phyloP scores from a whole-genome alignment of 306 rosid genomes.

The Cucurbita moschata region DNA sequence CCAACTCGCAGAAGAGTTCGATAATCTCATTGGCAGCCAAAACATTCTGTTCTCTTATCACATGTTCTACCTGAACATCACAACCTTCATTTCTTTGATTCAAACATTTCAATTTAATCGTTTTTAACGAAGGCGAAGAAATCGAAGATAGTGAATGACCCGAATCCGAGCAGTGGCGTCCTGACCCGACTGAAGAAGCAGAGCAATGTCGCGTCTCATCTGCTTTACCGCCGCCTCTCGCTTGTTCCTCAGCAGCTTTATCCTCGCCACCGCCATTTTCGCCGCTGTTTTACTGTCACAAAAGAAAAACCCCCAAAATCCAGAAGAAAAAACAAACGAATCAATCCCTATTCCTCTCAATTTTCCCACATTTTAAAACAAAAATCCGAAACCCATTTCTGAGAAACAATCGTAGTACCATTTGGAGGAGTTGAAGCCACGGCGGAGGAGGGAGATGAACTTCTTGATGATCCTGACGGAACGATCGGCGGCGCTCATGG shows the following conservation, averaged over 20 bases:
- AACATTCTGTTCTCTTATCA: slow-evolving; percentile 84
- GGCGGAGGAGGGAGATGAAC: slow-evolving; percentile 43
- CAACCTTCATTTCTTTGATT: not conserved
- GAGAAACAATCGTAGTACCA: slow-evolving; percentile 28
- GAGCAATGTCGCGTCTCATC: slow-evolving; percentile 95
- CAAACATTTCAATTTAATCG: not conserved
- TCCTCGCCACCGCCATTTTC: slow-evolving; percentile 96
- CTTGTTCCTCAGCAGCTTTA: slow-evolving; percentile 89
- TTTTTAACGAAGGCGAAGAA: not conserved
- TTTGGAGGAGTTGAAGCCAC: slow-evolving; percentile 79
- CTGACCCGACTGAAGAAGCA: slow-evolving; percentile 86
- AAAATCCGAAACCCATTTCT: not conserved
- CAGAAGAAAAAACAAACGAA: too few species aligned
- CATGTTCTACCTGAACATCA: slow-evolving; percentile 76
- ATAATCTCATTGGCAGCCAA: slow-evolving; percentile 89
- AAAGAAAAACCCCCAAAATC: not conserved
- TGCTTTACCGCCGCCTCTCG: slow-evolving; percentile 80
- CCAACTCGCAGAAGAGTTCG: slow-evolving; percentile 80
- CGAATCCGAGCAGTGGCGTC: slow-evolving; percentile 93
- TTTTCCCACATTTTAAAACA: not conserved
- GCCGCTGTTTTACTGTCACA: slow-evolving; percentile 82
- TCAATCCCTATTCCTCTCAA: not conserved
- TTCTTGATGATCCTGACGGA: slow-evolving; percentile 54
- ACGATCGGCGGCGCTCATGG: slow-evolving; percentile 51
- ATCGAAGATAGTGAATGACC: slow-evolving; percentile 23